These are phyloP conservation scores for Echria macrotheca DNA, from an alignment of 495 filamentous ascomycete species.

Conservation along the genomic window DNA sequence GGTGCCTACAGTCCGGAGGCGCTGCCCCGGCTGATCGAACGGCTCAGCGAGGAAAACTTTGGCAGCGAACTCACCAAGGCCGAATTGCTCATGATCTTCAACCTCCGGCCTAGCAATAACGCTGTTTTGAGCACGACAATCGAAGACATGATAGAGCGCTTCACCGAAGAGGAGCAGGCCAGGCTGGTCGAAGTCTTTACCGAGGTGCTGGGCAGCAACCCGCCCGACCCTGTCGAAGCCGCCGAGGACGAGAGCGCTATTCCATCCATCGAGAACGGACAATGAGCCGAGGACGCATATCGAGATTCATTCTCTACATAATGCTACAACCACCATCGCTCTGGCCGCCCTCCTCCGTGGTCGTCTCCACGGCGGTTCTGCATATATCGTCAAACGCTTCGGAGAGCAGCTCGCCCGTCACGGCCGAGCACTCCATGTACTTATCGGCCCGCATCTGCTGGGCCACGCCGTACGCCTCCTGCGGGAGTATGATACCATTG, in stretches of 20 bases:
- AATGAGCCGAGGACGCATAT: conserved; percentile 10
- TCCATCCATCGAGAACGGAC: conserved; percentile 30
- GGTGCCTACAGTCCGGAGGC: conserved; percentile 27
- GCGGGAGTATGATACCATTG: conserved; percentile 64
- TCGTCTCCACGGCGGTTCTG: conserved; percentile 59
- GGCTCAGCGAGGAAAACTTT: conserved; percentile 25
- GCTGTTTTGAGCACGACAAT: conserved; percentile 36
- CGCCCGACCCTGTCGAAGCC: conserved; percentile 18
- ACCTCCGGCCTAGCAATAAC: conserved; percentile 35
- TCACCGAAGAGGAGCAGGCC: conserved; percentile 36
- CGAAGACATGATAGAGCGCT: conserved; percentile 43
- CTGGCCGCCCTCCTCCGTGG: conserved; percentile 39
- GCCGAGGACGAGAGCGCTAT: conserved; percentile 18
- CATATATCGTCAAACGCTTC: conserved; percentile 76
- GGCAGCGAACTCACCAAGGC: conserved; percentile 39
- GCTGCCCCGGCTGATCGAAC: conserved; percentile 32
- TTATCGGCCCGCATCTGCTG: conserved; percentile 79
- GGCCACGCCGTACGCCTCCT: conserved; percentile 68
- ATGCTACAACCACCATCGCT: conserved; percentile 38
- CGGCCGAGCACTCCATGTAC: conserved; percentile 85
- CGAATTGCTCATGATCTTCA: conserved; percentile 41
- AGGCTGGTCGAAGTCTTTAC: conserved; percentile 37
- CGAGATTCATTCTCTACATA: conserved; percentile 29
- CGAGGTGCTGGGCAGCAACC: conserved; percentile 35
- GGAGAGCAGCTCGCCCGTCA: conserved; percentile 73